Evolutionary conservation across 257 asterid genomes (phyloP).

Genomic region (Gentiana dahurica): DNA sequence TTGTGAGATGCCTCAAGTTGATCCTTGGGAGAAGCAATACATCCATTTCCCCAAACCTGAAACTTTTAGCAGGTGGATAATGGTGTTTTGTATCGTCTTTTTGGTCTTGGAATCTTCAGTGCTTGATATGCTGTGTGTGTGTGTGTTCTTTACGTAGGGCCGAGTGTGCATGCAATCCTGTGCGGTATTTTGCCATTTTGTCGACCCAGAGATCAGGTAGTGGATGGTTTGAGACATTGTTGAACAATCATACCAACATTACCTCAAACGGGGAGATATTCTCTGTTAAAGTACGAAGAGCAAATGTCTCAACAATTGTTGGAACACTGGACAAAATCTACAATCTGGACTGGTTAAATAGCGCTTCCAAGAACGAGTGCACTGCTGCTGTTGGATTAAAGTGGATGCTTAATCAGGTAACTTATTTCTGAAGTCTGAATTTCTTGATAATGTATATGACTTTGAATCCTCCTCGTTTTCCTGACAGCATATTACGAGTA

Average conservation of each 20-base stretch:
- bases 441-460: not conserved
- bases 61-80: conserved; percentile 12
- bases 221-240: conserved; percentile 21
- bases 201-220: conserved; percentile 20
- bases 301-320: conserved; percentile 50
- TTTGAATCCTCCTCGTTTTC: too few relatives aligned
- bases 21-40: conserved; percentile 49
- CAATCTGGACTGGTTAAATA: conserved; percentile 12
- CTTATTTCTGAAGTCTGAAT: conserved; percentile 10
- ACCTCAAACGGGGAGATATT: conserved; percentile 17
- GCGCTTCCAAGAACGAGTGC: conserved; percentile 34
- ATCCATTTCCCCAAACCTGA: conserved; percentile 72
- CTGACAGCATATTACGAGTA: too few relatives aligned
- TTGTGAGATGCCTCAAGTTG: conserved; percentile 35
- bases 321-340: conserved; percentile 31
- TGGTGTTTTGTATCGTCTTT: too few relatives aligned
- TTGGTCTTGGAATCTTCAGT: too few relatives aligned
- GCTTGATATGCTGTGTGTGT: too few relatives aligned
- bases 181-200: conserved; percentile 10
- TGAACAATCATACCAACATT: conserved; percentile 12
- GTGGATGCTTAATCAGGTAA: conserved; percentile 23
- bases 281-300: conserved; percentile 13
- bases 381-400: conserved; percentile 18
- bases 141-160: conserved; percentile 4
- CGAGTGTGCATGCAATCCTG: conserved; percentile 17